Conservation (phyloP, 768 basidiomycete species). For the Rhizopogon rudus region DNA sequence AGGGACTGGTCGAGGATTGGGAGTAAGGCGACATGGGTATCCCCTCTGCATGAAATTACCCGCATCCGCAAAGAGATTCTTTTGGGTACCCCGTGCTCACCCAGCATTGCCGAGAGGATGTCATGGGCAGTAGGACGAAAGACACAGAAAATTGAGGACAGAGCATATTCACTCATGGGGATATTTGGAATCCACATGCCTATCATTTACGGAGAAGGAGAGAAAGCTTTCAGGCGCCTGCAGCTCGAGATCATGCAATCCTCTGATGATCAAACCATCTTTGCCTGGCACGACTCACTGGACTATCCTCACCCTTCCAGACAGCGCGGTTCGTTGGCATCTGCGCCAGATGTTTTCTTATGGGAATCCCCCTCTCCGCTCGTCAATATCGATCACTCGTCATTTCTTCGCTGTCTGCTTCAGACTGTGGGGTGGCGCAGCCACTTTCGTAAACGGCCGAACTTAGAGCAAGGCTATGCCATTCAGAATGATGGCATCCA, state of each 20-base stretch:
- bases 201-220: conserved; percentile 15
- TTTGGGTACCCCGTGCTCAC: background rate
- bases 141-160: conserved; percentile 25
- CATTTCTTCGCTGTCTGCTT: background rate
- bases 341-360: background rate
- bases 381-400: background rate
- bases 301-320: background rate
- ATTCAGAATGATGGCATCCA: conserved; percentile 1
- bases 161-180: conserved; percentile 22
- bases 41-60: conserved; percentile 1
- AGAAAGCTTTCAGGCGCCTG: conserved; percentile 12
- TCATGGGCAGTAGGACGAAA: conserved; percentile 24
- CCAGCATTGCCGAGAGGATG: conserved; percentile 17
- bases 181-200: conserved; percentile 11
- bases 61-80: conserved; percentile 3
- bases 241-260: conserved; percentile 9
- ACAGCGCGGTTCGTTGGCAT: conserved; percentile 2
- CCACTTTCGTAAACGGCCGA: too few relatives aligned
- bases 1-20: conserved; percentile 9
- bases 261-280: conserved; percentile 10
- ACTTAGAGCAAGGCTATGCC: background rate
- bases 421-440: background rate
- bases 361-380: background rate
- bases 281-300: conserved; percentile 4
- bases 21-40: conserved; percentile 1